Conservation (phyloP, 768 basidiomycete species). For the Gloeophyllum trabeum region DNA sequence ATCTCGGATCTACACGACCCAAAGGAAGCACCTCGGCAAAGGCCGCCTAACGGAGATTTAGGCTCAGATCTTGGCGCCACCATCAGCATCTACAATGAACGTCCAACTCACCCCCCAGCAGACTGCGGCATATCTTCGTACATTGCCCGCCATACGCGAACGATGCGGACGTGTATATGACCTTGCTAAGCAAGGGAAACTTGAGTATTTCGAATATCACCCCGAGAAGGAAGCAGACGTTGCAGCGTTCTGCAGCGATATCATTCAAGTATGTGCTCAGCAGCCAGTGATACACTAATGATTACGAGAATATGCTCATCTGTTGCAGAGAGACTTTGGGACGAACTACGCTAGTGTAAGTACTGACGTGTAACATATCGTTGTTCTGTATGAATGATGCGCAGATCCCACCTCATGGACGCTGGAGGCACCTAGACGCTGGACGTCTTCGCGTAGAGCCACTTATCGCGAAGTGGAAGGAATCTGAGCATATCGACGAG, state of each 20-base stretch:
- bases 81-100: neutral
- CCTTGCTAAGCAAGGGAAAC: constrained; percentile 61
- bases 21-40: no score
- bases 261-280: constrained; percentile 56
- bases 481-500: constrained; percentile 26
- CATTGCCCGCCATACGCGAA: constrained; percentile 83
- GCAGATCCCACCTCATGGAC: constrained; percentile 79
- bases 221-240: constrained; percentile 63
- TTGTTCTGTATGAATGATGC: no score
- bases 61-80: neutral
- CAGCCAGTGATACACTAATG: neutral
- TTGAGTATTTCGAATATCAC: constrained; percentile 82
- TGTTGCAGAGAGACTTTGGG: constrained; percentile 66
- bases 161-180: constrained; percentile 70
- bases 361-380: constrained; percentile 2
- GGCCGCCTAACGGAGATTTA: no score
- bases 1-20: no score
- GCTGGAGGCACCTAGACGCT: constrained; percentile 83
- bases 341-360: constrained; percentile 52
- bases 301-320: constrained; percentile 5
- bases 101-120: constrained; percentile 10
- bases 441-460: constrained; percentile 52
- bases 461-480: constrained; percentile 45
- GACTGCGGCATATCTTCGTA: constrained; percentile 64
- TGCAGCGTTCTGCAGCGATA: constrained; percentile 59